Conservation (phyloP, 2,329 filamentous ascomycete genomes). For the Talaromyces sp. region DNA sequence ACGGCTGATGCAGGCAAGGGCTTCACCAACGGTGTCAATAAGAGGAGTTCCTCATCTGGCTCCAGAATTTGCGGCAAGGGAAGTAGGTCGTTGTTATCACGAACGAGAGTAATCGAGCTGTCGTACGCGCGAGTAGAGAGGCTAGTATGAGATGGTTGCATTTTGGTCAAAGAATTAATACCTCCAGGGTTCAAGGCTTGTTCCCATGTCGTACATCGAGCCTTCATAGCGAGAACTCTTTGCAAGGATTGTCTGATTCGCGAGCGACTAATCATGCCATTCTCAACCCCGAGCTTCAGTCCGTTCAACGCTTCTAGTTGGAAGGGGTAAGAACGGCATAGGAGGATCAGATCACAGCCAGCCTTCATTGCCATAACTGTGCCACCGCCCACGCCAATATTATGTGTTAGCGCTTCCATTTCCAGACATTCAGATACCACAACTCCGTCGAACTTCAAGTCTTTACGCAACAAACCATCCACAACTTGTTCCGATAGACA, state of each 20-base stretch:
- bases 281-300: conserved; percentile 83
- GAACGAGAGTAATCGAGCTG: conserved; percentile 85
- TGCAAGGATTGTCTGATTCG: conserved; percentile 76
- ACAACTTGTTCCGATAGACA: conserved; percentile 92
- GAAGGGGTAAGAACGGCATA: conserved; percentile 82
- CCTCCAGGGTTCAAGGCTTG: conserved; percentile 86
- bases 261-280: conserved; percentile 78
- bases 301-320: conserved; percentile 91
- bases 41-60: conserved; percentile 79
- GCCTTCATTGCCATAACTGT: conserved; percentile 97
- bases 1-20: conserved; percentile 86
- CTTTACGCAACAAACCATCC: conserved; percentile 80
- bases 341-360: conserved; percentile 84
- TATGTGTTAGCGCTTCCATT: conserved; percentile 93
- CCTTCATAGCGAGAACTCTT: conserved; percentile 76
- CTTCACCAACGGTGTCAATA: conserved; percentile 86
- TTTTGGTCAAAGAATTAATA: conserved; percentile 68
- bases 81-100: conserved; percentile 80
- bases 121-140: conserved; percentile 86
- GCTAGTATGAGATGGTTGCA: conserved; percentile 77
- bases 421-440: conserved; percentile 94
- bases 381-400: conserved; percentile 93
- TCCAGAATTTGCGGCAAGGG: conserved; percentile 79
- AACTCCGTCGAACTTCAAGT: conserved; percentile 85
- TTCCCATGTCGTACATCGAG: conserved; percentile 82